These are phyloP conservation scores for Cryptosporidium canis DNA, from an alignment of 169 alveolate genomes.

Conservation along the genomic window DNA sequence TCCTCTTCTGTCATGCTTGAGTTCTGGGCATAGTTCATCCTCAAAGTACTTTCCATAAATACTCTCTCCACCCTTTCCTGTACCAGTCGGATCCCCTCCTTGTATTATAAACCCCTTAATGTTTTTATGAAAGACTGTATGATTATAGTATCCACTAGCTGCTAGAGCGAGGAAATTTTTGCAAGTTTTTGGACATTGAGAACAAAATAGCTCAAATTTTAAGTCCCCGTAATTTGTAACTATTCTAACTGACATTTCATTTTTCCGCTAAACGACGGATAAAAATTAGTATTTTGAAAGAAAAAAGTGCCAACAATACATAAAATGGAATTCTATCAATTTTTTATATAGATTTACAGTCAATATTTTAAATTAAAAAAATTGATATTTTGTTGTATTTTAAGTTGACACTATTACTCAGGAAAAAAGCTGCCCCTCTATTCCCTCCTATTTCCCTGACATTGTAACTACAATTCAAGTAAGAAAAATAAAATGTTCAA, in stretches of 20 bases:
- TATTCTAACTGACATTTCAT: constrained; percentile 60
- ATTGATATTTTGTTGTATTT: too few species aligned
- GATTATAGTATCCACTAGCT: constrained; percentile 89
- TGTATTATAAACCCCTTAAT: constrained; percentile 95
- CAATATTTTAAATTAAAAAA: too few species aligned
- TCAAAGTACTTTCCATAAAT: constrained; percentile 94
- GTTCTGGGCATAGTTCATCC: constrained; percentile 94
- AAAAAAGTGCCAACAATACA: not conserved
- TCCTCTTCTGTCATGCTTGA: constrained; percentile 92
- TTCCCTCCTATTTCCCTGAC: constrained; percentile 48
- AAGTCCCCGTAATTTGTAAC: constrained; percentile 69
- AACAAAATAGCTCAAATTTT: constrained; percentile 72
- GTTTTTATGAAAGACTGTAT: constrained; percentile 88
- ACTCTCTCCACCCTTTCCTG: constrained; percentile 98
- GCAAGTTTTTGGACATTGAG: constrained; percentile 89
- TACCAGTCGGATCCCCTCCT: constrained; percentile 98
- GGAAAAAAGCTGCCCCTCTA: constrained; percentile 32
- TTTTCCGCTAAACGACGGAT: not conserved
- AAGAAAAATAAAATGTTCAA: constrained; percentile 3
- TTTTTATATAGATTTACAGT: too few species aligned
- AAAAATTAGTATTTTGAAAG: not conserved
- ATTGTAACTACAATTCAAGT: constrained; percentile 10
- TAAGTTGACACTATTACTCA: too few species aligned
- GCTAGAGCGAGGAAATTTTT: constrained; percentile 86
- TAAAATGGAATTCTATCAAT: not conserved